Base-by-base conservation (phyloP, 2,329 filamentous ascomycete species). In the Phialophora tarda region DNA sequence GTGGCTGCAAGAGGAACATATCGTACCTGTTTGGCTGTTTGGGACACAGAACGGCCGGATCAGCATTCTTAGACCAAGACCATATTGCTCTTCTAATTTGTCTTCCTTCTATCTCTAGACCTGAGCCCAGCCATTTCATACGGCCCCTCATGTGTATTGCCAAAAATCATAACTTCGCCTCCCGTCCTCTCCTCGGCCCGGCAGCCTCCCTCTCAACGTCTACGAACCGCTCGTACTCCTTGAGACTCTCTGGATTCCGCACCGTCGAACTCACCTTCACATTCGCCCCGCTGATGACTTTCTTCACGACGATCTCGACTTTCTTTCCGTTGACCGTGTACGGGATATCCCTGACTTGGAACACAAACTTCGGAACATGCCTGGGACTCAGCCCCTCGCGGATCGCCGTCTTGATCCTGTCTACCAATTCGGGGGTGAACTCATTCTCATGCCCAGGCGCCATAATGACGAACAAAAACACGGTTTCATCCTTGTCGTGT, bases 271-370 rank as follows among this genome's bases (percentile, higher is more conserved):
- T 78, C 10, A 76, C 71, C 57, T 76, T 66, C 10, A 78, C 78
- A 62, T 75, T 76, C 28, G 71, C 75, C 10, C 81, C 80, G 66
- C 69, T 75, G 21, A 78, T 76, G 23, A 77, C 77, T 67, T 78
- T 74, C 75, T 79, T 83, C 48, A 84, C 78, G 34, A 75, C 77
- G 57, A 76, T 78, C 75, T 80, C 78, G 30, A 82, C 78, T 66
- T 82, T 82, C 72, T 82, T 82, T 6, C 81, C 81, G 64, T 83
- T 82, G 50, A 83, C 78, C 10, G 80, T 82, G 23, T 78, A 76
- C 0, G 80, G 80, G 21, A 82, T 78, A 24, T 79, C 79, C 1
- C 71, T 72, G 1, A 80, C 76, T 21, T 76, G 70, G 12, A 80
- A 67, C 10, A 82, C 73, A 63, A 78, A 81, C 62, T 72, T 74